A percentile compares a stretch with the other conserved stretches of the same genome.
Conservation (phyloP, 2,329 filamentous ascomycete genomes). For the Penicillium glabrum region DNA sequence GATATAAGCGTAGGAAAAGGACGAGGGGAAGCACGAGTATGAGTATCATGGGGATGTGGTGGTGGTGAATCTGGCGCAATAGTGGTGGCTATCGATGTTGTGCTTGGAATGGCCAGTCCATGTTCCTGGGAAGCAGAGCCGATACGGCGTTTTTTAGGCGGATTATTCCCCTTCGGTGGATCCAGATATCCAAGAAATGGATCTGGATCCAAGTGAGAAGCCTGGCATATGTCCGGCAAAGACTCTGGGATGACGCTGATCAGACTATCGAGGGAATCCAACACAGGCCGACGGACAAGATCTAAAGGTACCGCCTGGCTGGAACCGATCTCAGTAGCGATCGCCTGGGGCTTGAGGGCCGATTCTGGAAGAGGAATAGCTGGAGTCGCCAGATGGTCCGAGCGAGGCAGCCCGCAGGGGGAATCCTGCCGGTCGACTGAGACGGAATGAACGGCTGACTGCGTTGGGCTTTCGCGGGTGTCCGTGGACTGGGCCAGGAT, state of each 20-base stretch:
- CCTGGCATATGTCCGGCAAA: conserved; percentile 24
- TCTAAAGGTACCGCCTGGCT: conserved; percentile 2
- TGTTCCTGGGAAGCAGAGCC: not conserved
- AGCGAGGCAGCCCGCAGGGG: not conserved
- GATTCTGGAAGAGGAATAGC: not conserved
- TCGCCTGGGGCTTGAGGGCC: not conserved
- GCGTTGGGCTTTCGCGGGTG: conserved; percentile 12
- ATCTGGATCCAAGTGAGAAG: not conserved
- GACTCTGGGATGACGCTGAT: conserved; percentile 44
- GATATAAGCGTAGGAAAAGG: not conserved
- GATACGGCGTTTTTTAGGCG: not conserved
- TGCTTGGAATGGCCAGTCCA: not conserved
- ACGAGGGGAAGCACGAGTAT: not conserved
- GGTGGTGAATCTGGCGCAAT: not conserved
- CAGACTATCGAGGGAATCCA: conserved; percentile 31
- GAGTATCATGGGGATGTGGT: not conserved
- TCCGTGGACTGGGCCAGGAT: conserved; percentile 31
- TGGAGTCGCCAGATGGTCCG: not conserved
- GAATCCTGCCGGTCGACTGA: not conserved
- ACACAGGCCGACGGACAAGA: not conserved
- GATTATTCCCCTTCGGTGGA: not conserved
- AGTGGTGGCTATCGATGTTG: not conserved
- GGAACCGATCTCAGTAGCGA: conserved; percentile 1
- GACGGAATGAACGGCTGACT: conserved; percentile 1
- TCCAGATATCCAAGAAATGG: not conserved